Base-by-base conservation (phyloP, 257 asterid genomes). In the Hygrophila difformis region DNA sequence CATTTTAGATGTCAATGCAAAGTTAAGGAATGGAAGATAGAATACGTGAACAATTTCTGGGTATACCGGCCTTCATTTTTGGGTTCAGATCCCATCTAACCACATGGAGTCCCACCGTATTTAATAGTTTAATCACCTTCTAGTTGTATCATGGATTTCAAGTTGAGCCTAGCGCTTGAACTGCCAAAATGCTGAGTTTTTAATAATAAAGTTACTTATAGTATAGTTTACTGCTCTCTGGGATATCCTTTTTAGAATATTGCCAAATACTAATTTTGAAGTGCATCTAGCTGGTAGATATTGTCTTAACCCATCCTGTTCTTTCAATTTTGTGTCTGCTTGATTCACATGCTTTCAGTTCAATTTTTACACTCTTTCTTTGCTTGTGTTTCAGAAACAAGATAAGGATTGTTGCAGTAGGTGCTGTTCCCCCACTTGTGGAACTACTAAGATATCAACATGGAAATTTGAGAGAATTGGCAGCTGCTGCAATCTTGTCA, bases 401-500 rank as follows among this genome's bases (percentile, higher is more conserved):
- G 79, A 62, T 71, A 61, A 62, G 63, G 66, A 82, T 82, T 13
- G 96, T 86, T 18, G 53, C 81, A 18, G 72, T 82, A 40, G 94
- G 94, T 41, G 93, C 87, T 14, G 57, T 86, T 53, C 78, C 89
- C 16, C 87, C 84, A 49, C 94, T 86, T 5, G 70, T 86, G 57
- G 93, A 83, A 42, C 84, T 86, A 56, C 87, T 86, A 68, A 75
- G 73, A 61, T 57, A 63, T 33, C 84, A 66, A 58, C 59, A 52
- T 12, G 75, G 71, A 63, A 77, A 75, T 57, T 61, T 87, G 18
- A 68, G 81, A 63, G 96, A 87, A 71, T 64, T 87, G 60, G 85
- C 96, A 17, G 78, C 93, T 19, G 96, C 96, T 12, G 79, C 94
- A 31, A 63, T 83, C 34, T 56, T 87, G 49, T 77, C 93, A 10